These are phyloP conservation scores for Pseudonitzschia multiseries DNA, from an alignment of 108 stramenopile genomes.

Conservation along the genomic window DNA sequence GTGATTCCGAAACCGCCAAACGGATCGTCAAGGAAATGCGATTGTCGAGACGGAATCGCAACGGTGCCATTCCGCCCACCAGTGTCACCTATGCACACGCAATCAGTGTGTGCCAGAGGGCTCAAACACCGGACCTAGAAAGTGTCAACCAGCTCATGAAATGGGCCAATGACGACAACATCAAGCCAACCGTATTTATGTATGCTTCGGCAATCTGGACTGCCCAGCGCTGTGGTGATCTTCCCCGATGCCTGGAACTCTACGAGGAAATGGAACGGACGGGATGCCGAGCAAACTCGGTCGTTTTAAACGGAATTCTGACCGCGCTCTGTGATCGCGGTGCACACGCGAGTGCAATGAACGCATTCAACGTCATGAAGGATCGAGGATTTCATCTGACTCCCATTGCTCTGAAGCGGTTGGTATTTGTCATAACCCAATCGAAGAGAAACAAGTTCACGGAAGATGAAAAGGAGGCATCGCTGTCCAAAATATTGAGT, in stretches of 20 bases:
- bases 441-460: not conserved
- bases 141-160: constrained; percentile 41
- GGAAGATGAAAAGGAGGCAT: constrained; percentile 11
- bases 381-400: constrained; percentile 9
- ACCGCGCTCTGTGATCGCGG: constrained; percentile 48
- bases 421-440: constrained; percentile 10
- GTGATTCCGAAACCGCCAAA: constrained; percentile 30
- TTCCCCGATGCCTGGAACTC: constrained; percentile 31
- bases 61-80: constrained; percentile 48
- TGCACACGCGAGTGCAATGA: constrained; percentile 42
- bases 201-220: constrained; percentile 78
- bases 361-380: constrained; percentile 55
- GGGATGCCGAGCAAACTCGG: constrained; percentile 33
- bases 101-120: constrained; percentile 52
- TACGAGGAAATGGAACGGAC: constrained; percentile 51
- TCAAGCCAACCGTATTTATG: constrained; percentile 59
- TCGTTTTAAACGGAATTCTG: constrained; percentile 64
- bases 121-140: constrained; percentile 37
- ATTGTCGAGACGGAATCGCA: constrained; percentile 61
- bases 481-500: constrained; percentile 18
- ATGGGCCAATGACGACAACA: constrained; percentile 45
- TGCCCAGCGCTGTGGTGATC: constrained; percentile 53
- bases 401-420: constrained; percentile 10
- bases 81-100: constrained; percentile 61
- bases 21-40: constrained; percentile 54